phyloP scores from a whole-genome alignment of 768 basidiomycete genomes.

The Pseudohyphozyma bogoriensis region DNA sequence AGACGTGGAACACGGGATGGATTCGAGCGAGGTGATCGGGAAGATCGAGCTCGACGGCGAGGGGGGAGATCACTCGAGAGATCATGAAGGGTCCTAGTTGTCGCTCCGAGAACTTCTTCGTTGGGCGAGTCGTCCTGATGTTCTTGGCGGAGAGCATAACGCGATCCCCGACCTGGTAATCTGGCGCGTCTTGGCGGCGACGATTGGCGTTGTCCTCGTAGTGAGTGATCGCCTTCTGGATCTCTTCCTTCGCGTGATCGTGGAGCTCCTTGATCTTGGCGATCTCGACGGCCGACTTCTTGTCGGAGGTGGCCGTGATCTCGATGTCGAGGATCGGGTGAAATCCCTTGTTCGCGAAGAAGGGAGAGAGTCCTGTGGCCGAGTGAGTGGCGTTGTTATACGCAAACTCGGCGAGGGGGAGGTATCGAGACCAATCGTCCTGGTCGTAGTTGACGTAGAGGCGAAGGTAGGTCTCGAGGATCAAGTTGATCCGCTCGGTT shows the following conservation, averaged over 20 bases:
- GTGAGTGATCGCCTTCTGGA: background rate
- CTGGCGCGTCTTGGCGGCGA: background rate
- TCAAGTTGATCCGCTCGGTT: constrained; percentile 42
- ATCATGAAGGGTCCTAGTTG: background rate
- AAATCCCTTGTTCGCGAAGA: constrained; percentile 23
- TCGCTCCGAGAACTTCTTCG: background rate
- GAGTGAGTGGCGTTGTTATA: constrained; percentile 39
- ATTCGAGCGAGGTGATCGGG: constrained; percentile 38
- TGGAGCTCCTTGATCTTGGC: background rate
- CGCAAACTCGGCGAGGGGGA: constrained; percentile 37
- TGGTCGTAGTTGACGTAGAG: constrained; percentile 38
- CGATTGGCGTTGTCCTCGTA: background rate
- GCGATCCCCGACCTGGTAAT: background rate
- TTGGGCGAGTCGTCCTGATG: background rate
- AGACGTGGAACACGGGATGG: constrained; percentile 42
- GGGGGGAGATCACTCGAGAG: background rate
- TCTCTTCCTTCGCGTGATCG: background rate
- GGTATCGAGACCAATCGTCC: constrained; percentile 38
- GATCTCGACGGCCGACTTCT: background rate
- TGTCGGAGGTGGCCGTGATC: background rate
- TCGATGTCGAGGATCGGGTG: constrained; percentile 8
- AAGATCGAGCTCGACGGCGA: constrained; percentile 32
- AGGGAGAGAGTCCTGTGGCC: constrained; percentile 36
- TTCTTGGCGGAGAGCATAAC: constrained; percentile 1
- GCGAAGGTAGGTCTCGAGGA: constrained; percentile 41